Base-by-base conservation (phyloP, 805 yeast species). In the Lipomyces mesembrius region DNA sequence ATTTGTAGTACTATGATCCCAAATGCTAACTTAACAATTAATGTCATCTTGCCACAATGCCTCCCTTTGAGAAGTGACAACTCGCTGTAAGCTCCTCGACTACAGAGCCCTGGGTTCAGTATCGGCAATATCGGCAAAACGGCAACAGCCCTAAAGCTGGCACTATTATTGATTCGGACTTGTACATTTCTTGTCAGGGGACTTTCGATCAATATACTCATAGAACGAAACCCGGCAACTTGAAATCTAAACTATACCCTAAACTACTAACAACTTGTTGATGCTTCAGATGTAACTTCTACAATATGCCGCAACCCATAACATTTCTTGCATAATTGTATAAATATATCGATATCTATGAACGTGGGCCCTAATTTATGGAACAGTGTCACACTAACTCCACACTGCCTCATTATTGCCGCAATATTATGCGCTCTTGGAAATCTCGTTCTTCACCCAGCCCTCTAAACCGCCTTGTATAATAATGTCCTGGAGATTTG, bases 401-500 rank as follows among this genome's bases (percentile, higher is more conserved):
- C 49, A 5, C 3, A 12, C 14, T 17, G 49, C 22, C 49, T 43
- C 8, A 43, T 17, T n/a, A 17, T 43, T 17, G 20, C 49, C 22
- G 25, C 11, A 17, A 17, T 17, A 12, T 5, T n/a, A 43, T 43
- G 49, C 49, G 9, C 49, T 43, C 59, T 35, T 56, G 5, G 61
- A 37, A 58, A 71, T 71, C 60, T 77, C 91, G 89, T 25, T 83
- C 79, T 85, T 90, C 66, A 95, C 98, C 99, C 99, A 95, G 54
- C 97, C 96, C 83, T 95, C 99, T 66, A 95, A 86, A 65, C 99
- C 99, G 59, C 99, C 99, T 78, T 92, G 89, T 71, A 94, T 93
- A 72, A 95, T 95, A 75, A 95, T 95, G 74, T 95, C 99, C 81
- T 95, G 99, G 77, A 95, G 83, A 78, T 93, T 93, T 63, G 92